Evolutionary conservation across 805 yeast species (phyloP), one percentile per base, ranked within the genome.

Genomic region (Lipomyces anomalus): DNA sequence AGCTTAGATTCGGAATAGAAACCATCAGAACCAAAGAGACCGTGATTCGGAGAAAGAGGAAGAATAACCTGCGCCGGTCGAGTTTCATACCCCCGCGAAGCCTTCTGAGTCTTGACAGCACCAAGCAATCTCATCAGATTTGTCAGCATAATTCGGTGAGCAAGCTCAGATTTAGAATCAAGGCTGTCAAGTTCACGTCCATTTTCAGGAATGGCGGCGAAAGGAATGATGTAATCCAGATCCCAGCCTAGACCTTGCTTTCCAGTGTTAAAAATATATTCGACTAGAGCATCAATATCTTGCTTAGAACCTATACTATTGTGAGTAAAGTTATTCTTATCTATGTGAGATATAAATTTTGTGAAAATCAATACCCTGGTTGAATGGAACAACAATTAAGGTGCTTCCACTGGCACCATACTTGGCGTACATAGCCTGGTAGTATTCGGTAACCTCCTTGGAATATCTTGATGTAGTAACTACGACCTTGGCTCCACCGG

Each of bases 131-230:
- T 82, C 67, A 89, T 75, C 59, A 92, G 72, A 74, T 92, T 92
- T 61, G 97, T 92, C 68, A 92, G 77, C 99, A 92, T 92, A 61
- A 92, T 84, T 71, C 99, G 83, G 71, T 92, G 99, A 49, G 99
- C 98, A 60, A 92, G 79, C 73, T 92, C 98, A 47, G 97, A 87
- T 68, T 81, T 86, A 44, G 97, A 90, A 62, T 86, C 97, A 61
- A 92, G 84, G 65, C 77, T 77, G 62, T 88, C 95, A 63, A 92
- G 70, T 68, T 95, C 97, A 62, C 87, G 85, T 65, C 99, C 99
- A 66, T 87, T 87, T 74, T 92, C 99, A 58, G 99, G 97, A 61
- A 92, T 90, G 51, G 99, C 99, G 57, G 97, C 99, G 64, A 92
- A 92, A 61, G 99, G 99, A 66, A 92, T 79, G 55, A 92, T 78